Base-by-base conservation (phyloP, 257 asterid genomes). In the Fraxinus pennsylvanica region DNA sequence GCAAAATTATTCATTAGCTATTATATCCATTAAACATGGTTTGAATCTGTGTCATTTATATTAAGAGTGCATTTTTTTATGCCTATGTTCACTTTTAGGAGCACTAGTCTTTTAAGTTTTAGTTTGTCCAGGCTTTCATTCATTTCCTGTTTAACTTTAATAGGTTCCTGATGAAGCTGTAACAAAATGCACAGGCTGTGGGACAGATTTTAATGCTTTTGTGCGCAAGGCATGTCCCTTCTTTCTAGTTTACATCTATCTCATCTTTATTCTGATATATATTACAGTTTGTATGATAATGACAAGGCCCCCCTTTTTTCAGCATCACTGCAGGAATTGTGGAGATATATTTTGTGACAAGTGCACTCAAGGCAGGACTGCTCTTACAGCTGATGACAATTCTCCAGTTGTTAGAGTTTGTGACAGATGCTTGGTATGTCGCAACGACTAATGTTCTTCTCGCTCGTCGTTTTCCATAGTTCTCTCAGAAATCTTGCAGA, bases 251-350 rank as follows among this genome's bases (percentile, higher is more conserved):
- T 68, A 50, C 65, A 19, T 5, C 65, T 54, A 66, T 83, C 29
- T 71, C 78, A 74, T 61, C 19, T 68, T 76, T 76, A 6, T 4
- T 30, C 39, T 1, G 17, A 6, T 12, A 63, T 66, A 38, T 70
- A 29, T n/a, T 38, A 54, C 43, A 45, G 66, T 9, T 66, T 33
- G 19, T 68, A n/a, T 68, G 73, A 70, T 27, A 39, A 59, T 77
- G 67, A 19, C 35, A 21, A 25, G 65, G 68, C 74, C 66, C 76
- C 27, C 77, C 80, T 81, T 9, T 10, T 81, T 82, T 79, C 97
- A 94, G 98, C 98, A 94, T 84, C 98, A 94, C 71, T 94, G 97
- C 90, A 88, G 98, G 86, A 94, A 94, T 76, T 94, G 98, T 84
- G 98, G 98, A 76, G 97, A 94, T 83, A 87, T 94, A 67, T 94